phyloP scores from a whole-genome alignment of 371 early-diverging fungal species.

The Mortierella sp. region DNA sequence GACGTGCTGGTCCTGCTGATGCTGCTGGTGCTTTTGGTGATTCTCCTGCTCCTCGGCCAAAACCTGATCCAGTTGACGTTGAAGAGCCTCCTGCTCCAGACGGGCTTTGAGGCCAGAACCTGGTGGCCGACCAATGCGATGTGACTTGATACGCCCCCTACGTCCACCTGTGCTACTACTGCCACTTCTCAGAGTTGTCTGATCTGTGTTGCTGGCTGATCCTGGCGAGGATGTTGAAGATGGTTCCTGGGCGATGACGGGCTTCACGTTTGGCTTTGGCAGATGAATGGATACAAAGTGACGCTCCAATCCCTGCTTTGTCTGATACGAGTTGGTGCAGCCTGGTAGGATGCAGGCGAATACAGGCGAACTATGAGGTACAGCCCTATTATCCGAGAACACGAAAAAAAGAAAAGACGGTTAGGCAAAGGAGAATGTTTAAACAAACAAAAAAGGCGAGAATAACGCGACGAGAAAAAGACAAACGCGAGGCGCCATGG shows the following conservation, averaged over 20 bases:
- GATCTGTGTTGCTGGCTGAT: not conserved
- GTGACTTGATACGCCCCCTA: slow-evolving; percentile 28
- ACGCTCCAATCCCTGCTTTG: slow-evolving; percentile 55
- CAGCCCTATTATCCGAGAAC: slow-evolving; percentile 17
- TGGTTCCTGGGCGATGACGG: slow-evolving; percentile 7
- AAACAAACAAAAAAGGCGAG: not conserved
- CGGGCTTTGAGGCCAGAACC: slow-evolving; percentile 32
- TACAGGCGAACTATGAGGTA: slow-evolving; percentile 29
- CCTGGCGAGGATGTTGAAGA: not conserved
- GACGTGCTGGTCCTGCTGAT: slow-evolving; percentile 14
- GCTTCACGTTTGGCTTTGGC: slow-evolving; percentile 21
- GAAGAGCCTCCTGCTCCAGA: slow-evolving; percentile 23
- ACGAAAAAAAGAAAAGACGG: not conserved
- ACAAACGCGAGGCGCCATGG: not conserved
- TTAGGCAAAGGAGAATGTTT: not conserved
- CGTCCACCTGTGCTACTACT: slow-evolving; percentile 13
- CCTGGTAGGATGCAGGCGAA: slow-evolving; percentile 50
- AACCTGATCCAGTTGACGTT: not conserved
- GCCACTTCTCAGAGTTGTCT: not conserved
- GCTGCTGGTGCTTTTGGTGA: slow-evolving; percentile 9
- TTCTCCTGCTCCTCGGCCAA: slow-evolving; percentile 1
- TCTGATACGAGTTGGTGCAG: slow-evolving; percentile 46
- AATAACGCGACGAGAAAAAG: slow-evolving; percentile 1
- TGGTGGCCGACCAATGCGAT: slow-evolving; percentile 46
- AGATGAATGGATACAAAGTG: slow-evolving; percentile 49